Base-by-base conservation (phyloP, 176 grass and related monocot species). In the Bolboschoenus planiculmis region DNA sequence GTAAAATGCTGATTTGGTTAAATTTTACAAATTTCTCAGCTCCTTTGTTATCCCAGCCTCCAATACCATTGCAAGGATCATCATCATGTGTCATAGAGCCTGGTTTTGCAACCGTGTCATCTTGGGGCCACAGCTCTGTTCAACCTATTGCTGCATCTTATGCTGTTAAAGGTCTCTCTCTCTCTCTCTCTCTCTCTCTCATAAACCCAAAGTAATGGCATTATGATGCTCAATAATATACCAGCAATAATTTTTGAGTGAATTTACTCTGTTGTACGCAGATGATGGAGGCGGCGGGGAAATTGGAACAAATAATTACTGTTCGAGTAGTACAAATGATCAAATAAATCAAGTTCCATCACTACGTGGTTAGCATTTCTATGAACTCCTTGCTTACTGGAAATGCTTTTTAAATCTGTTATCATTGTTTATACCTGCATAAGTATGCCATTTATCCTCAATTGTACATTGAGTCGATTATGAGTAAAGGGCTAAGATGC, bases 291-390 rank as follows among this genome's bases (percentile, higher is more conserved):
- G 79, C 55, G 42, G 78, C 78, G 85, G 83, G 76, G 76, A 83
- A 72, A 35, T 80, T 21, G 84, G 68, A 56, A 65, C 86, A 84
- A 94, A 87, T 89, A 95, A 88, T 89, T 91, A 85, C 87, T 93
- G 72, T 57, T 93, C 87, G 63, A 93, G 96, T 80, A 89, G 42
- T 81, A 85, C 70, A 18, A 93, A 39, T 85, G 83, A 90, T 81
- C 89, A 90, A 81, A 84, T 85, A 82, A 95, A 95, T 91, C 92
- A 91, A 91, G 85, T 89, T 30, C 56, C 89, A 37, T 90, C 89
- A 78, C 85, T 91, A 39, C 83, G 46, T 80, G 63, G 92, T 99
- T 16, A 93, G 90, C 93, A 81, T 70, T 56, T 92, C 57, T 81
- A 60, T 56, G 76, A 62, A 90, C 55, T 86, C 4, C 83, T 78